Evolutionary conservation across 306 rosid genomes (phyloP), one percentile per base, ranked within the genome.

Genomic region (Vigna hirtella): DNA sequence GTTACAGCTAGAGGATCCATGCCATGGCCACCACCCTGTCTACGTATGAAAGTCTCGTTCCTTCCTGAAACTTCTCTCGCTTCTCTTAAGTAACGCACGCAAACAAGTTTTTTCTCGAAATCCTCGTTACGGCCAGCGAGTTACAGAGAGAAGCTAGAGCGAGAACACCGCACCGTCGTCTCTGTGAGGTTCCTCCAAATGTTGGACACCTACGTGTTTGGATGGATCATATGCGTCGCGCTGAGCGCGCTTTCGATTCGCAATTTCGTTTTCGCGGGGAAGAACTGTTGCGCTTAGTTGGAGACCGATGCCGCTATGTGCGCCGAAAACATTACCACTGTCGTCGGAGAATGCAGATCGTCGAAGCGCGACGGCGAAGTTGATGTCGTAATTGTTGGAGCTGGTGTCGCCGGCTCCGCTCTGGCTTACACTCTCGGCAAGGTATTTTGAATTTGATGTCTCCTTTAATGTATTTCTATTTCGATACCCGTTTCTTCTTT

Each of bases 341-440:
- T 78, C 0, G 67, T 78, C 42, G 92, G 85, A 70, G 91, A 92
- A 82, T 88, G 95, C 70, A 83, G 86, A 88, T 90, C 97, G 70
- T 70, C 52, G 6, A 73, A 50, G 22, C 72, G 66, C 16, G 53
- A 32, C 9, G 79, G 77, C 6, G 88, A 83, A 57, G 83, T 61
- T 28, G 97, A 94, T 80, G 83, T 94, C 62, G 87, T 94, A 78
- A 85, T 94, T 80, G 98, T 90, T 62, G 98, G 98, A 47, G 98
- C 98, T 10, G 98, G 98, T 10, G 98, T 94, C 36, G 97, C 98
- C 24, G 98, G 98, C 58, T 52, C 96, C 13, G 98, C 97, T 80
- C 93, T 94, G 28, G 97, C 98, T 65, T 88, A 89, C 86, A 94
- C 98, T 83, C 97, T 94, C 63, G 97, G 89, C 79, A 90, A 90